Evolutionary conservation across 768 basidiomycete genomes (phyloP), one percentile per base, ranked within the genome.

Genomic region (Trametes cubensis): DNA sequence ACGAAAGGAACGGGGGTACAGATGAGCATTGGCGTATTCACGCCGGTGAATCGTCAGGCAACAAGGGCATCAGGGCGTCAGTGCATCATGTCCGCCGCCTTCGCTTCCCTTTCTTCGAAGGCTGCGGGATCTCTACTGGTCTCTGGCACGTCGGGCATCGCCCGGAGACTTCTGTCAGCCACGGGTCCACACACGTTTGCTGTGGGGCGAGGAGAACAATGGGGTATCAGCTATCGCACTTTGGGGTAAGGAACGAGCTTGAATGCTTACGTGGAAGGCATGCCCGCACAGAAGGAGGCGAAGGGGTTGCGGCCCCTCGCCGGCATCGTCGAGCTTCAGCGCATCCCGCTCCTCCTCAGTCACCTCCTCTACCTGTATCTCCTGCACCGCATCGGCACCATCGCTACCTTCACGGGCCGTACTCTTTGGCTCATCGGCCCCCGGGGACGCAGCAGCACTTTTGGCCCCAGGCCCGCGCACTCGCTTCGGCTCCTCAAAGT

Each of bases 111-210:
- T 69, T 69, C 64, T 66, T 66, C 39, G 46, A 23, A 30, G 62
- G 57, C 47, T 63, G 51, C 25, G 66, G 64, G 0, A 65, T 74
- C 59, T 88, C 85, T 15, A 94, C 91, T 25, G 85, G 77, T 34
- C 86, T 78, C 71, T 95, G 92, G 71, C 94, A 96, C 18, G 89
- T 85, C 7, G 94, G 94, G 78, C 94, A 96, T 34, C 92, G 83
- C 5, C 92, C 94, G 28, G 90, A 92, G 15, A 93, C 87, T 62
- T 90, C 87, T 3, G 79, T 86, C 53, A 96, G 74, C 94, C 94
- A 96, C 21, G 92, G 91, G 70, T 96, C 94, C 45, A 95, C 75
- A 72, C 94, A 96, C 23, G 87, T 86, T 90, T 91, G 86, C 91
- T 21, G 59, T 38, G 50, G 14, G 59, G 20, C 21, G 60, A 38